A percentile compares a stretch with the other conserved stretches of the same genome.
These are phyloP conservation scores for Gamarada debralockiae DNA, from an alignment of 495 filamentous ascomycete genomes.

Conservation along the genomic window DNA sequence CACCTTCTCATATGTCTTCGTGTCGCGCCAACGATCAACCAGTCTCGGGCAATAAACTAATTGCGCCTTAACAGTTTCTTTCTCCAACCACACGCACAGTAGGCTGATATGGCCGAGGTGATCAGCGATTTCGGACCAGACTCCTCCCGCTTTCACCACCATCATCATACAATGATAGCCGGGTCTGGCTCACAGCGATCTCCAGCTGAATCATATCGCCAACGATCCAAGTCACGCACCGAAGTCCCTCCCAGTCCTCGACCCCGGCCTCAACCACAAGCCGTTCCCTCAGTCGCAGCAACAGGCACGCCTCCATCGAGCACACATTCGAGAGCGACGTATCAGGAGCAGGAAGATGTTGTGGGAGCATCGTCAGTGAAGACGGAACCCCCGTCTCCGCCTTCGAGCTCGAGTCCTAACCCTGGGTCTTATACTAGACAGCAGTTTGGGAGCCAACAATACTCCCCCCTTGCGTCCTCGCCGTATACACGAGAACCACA, in stretches of 20 bases:
- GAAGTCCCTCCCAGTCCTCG: conserved; percentile 21
- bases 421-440: conserved; percentile 11
- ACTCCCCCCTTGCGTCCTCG: conserved; percentile 8
- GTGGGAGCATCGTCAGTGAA: not conserved
- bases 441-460: conserved; percentile 19
- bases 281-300: not conserved
- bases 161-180: conserved; percentile 15
- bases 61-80: conserved; percentile 8
- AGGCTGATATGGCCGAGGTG: conserved; percentile 31
- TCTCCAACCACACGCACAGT: conserved; percentile 3
- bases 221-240: conserved; percentile 13
- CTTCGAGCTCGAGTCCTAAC: conserved; percentile 17
- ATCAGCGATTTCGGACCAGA: conserved; percentile 28
- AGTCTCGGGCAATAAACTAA: conserved; percentile 10
- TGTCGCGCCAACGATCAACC: not conserved
- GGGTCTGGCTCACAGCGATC: conserved; percentile 16
- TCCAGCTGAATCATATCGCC: conserved; percentile 21
- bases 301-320: conserved; percentile 12
- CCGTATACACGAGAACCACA: conserved; percentile 5
- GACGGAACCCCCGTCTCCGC: conserved; percentile 12
- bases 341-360: not conserved
- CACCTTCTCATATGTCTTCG: too few relatives aligned
- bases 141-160: conserved; percentile 21
- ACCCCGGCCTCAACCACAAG: conserved; percentile 10
- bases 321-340: not conserved